A percentile compares a stretch with the other conserved stretches of the same genome.
Evolutionary conservation across 2,329 filamentous ascomycete genomes (phyloP).

Genomic region (Nigrograna mackinnonii): DNA sequence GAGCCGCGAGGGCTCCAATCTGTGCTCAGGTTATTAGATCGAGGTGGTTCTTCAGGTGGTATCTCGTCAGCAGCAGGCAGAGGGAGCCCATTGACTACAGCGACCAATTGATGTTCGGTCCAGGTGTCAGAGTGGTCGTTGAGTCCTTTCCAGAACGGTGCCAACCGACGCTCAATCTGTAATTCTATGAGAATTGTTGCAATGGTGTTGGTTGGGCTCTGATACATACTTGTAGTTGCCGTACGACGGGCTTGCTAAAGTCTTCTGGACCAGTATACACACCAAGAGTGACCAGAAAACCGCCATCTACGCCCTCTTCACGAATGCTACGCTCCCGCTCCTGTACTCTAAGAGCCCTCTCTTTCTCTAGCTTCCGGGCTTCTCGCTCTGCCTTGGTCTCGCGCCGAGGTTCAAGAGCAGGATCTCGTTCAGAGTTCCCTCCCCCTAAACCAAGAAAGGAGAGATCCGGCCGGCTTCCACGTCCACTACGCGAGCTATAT

Average conservation of each 20-base stretch:
- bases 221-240: constrained; percentile 81
- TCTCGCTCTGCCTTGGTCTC: constrained; percentile 94
- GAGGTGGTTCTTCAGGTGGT: constrained; percentile 67
- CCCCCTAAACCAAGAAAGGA: constrained; percentile 61
- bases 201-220: background rate
- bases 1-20: constrained; percentile 52
- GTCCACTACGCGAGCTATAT: constrained; percentile 52
- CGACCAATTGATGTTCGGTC: constrained; percentile 95
- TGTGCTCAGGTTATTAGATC: constrained; percentile 42
- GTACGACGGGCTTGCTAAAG: constrained; percentile 85
- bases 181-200: constrained; percentile 16
- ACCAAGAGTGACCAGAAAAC: constrained; percentile 90
- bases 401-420: constrained; percentile 63
- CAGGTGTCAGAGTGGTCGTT: constrained; percentile 87
- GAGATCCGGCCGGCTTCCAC: constrained; percentile 61
- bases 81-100: constrained; percentile 80
- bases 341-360: constrained; percentile 73
- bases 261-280: constrained; percentile 92
- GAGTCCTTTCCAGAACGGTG: constrained; percentile 93
- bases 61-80: constrained; percentile 85
- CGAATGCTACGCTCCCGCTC: constrained; percentile 89
- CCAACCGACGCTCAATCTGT: constrained; percentile 91
- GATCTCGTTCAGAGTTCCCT: constrained; percentile 50
- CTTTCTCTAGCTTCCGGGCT: constrained; percentile 80
- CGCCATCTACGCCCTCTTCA: constrained; percentile 92